These are phyloP conservation scores for Gelatoporia subvermispora DNA, from an alignment of 768 basidiomycete species.

Conservation along the genomic window DNA sequence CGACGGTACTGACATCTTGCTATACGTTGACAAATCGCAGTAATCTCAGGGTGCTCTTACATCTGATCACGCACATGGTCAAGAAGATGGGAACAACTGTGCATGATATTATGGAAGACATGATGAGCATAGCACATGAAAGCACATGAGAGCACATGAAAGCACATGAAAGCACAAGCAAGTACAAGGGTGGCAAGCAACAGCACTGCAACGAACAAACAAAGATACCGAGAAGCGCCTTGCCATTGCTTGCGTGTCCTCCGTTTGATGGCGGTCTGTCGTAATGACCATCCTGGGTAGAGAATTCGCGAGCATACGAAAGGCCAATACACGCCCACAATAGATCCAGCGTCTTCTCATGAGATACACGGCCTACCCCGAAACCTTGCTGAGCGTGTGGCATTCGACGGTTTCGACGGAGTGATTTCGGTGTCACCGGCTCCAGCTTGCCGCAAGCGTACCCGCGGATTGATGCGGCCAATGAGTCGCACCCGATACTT, in stretches of 20 bases:
- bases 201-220: background rate
- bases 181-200: background rate
- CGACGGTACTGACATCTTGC: conserved; percentile 35
- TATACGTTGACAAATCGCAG: conserved; percentile 5
- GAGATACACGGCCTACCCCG: conserved; percentile 3
- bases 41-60: too few species aligned
- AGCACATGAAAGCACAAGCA: too few species aligned
- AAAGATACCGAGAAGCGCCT: background rate
- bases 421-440: background rate
- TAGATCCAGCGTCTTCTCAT: background rate
- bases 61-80: background rate
- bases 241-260: too few species aligned
- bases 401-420: too few species aligned
- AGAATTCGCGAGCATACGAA: background rate
- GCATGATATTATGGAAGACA: background rate
- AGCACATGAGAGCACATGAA: background rate
- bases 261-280: too few species aligned
- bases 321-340: conserved; percentile 11
- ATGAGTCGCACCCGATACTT: too few species aligned
- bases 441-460: too few species aligned
- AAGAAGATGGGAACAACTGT: background rate
- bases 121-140: background rate
- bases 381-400: too few species aligned
- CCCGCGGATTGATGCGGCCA: too few species aligned
- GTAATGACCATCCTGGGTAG: background rate